These are phyloP conservation scores for Rhodotorula paludigena DNA, from an alignment of 768 basidiomycete species.

Conservation along the genomic window DNA sequence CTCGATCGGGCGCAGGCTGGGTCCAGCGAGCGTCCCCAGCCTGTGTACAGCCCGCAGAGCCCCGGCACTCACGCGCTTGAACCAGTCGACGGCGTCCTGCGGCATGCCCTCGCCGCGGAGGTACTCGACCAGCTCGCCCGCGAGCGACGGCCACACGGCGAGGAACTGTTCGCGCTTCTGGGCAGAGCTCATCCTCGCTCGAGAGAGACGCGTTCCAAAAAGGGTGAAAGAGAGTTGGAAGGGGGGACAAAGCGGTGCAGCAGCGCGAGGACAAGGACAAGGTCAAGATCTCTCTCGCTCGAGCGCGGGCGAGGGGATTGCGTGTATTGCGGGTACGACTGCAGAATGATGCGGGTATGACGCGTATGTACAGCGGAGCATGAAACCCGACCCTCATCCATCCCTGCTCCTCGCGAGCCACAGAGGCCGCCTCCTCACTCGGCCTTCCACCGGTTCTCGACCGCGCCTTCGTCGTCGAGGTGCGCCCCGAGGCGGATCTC, in stretches of 20 bases:
- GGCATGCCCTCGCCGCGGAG: conserved; percentile 72
- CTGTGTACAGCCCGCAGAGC: neutral
- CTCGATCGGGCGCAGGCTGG: too few relatives aligned
- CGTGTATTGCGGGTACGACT: too few relatives aligned
- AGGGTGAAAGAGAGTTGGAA: neutral
- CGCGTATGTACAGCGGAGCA: too few relatives aligned
- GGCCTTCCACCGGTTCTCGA: conserved; percentile 10
- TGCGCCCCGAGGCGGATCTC: conserved; percentile 35
- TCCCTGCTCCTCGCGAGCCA: neutral
- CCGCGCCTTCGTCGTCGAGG: conserved; percentile 11
- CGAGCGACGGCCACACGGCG: conserved; percentile 63
- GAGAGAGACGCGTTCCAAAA: neutral
- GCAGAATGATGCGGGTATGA: too few relatives aligned
- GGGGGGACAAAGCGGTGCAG: too few relatives aligned
- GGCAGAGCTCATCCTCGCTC: conserved; percentile 7
- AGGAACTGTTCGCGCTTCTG: conserved; percentile 55
- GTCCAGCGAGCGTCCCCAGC: too few relatives aligned
- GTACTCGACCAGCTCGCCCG: conserved; percentile 69
- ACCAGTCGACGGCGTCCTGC: conserved; percentile 77
- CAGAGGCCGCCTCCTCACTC: neutral
- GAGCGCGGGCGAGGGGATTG: too few relatives aligned
- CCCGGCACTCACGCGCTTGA: conserved; percentile 59
- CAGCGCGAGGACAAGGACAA: too few relatives aligned
- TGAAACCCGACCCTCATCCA: too few relatives aligned
- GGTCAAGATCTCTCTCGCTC: too few relatives aligned